phyloP scores from a whole-genome alignment of 106 monocot genomes.

The Platanthera zijinensis region DNA sequence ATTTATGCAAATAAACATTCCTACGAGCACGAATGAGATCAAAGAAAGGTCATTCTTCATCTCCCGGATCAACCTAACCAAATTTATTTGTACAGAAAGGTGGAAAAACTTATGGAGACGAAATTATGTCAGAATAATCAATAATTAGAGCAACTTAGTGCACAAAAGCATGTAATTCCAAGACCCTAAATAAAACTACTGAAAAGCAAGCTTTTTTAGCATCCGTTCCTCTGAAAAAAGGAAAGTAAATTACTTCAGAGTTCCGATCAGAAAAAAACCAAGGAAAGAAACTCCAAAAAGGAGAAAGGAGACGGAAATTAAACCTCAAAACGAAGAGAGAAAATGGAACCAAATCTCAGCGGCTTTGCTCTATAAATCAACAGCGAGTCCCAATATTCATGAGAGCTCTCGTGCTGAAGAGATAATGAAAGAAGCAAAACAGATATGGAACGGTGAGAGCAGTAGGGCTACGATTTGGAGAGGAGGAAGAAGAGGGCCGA shows the following conservation, averaged over 20 bases:
- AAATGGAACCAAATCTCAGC: not conserved
- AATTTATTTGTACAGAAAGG: too few species aligned
- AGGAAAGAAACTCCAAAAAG: not conserved
- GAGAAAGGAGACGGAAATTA: not conserved
- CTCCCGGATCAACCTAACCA: too few species aligned
- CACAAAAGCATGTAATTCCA: not conserved
- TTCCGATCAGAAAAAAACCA: not conserved
- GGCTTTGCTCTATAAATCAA: not conserved
- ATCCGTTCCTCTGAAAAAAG: too few species aligned
- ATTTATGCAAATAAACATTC: not conserved
- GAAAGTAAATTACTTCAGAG: too few species aligned
- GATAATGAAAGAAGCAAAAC: not conserved
- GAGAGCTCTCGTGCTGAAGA: not conserved
- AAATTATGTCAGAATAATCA: too few species aligned
- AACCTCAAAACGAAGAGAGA: not conserved
- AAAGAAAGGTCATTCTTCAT: not conserved
- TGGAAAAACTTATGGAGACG: too few species aligned
- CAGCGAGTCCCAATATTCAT: not conserved
- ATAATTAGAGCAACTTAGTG: not conserved
- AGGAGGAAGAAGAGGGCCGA: not conserved
- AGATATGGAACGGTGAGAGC: too few species aligned
- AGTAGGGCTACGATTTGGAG: not conserved
- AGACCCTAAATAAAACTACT: not conserved
- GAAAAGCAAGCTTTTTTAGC: not conserved
- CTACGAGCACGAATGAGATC: not conserved